phyloP scores from a whole-genome alignment of 2,329 filamentous ascomycete genomes.

The Aspergillus thermomutatus region DNA sequence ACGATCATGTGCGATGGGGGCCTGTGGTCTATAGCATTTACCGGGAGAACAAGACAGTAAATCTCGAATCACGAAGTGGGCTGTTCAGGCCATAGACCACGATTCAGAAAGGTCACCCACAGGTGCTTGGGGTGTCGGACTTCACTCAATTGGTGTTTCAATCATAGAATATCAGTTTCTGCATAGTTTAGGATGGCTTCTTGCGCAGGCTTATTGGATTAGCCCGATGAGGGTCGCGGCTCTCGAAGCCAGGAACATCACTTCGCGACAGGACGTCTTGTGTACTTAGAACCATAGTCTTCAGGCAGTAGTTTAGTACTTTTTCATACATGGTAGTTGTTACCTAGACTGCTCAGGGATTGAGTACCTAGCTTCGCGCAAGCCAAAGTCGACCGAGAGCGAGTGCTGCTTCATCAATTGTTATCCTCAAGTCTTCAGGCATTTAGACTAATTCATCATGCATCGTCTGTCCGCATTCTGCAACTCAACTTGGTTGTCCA shows the following conservation, averaged over 20 bases:
- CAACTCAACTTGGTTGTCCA: not conserved
- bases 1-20: conserved; percentile 5
- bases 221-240: not conserved
- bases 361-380: not conserved
- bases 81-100: too few species aligned
- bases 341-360: not conserved
- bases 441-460: not conserved
- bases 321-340: not conserved
- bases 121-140: too few species aligned
- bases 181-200: not conserved
- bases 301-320: not conserved
- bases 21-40: not conserved
- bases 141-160: not conserved
- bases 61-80: too few species aligned
- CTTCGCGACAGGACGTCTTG: not conserved
- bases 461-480: not conserved
- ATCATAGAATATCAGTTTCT: not conserved
- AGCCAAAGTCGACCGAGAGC: not conserved
- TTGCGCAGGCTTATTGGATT: not conserved
- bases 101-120: too few species aligned
- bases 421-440: not conserved
- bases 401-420: not conserved
- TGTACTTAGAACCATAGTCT: not conserved
- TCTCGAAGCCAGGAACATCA: not conserved
- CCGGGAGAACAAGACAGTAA: not conserved